These are phyloP conservation scores for Funneliformis caledonium DNA, from an alignment of 371 early-diverging fungal genomes.

Conservation along the genomic window DNA sequence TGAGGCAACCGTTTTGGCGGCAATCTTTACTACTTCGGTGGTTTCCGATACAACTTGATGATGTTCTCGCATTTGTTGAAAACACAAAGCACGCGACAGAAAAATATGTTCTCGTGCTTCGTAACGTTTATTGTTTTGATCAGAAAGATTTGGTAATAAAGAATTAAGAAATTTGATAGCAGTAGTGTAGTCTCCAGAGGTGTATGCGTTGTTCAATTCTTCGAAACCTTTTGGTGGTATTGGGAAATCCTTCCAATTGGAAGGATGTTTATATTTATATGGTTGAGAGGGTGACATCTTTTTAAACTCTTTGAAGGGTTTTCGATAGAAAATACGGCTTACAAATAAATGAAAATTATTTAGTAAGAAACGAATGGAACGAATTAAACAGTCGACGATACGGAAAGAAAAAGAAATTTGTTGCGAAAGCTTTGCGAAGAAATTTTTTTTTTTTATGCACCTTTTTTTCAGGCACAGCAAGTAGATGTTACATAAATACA, in stretches of 20 bases:
- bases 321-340: not conserved
- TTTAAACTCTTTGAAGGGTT: not conserved
- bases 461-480: constrained; percentile 2
- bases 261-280: not conserved
- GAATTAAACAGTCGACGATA: not conserved
- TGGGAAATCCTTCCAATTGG: constrained; percentile 11
- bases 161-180: constrained; percentile 2
- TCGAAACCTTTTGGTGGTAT: not conserved
- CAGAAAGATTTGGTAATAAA: not conserved
- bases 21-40: not conserved
- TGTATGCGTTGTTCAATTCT: constrained; percentile 19
- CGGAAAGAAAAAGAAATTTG: not conserved
- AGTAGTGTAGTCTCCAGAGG: constrained; percentile 32
- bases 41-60: not conserved
- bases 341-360: not conserved
- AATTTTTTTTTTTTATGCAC: not conserved
- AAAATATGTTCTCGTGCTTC: constrained; percentile 3
- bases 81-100: constrained; percentile 30
- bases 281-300: not conserved
- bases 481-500: not conserved
- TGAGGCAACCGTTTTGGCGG: not conserved
- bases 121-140: not conserved
- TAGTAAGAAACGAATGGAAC: not conserved
- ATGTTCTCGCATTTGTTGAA: constrained; percentile 34
- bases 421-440: not conserved